Conservation (phyloP, 2,329 filamentous ascomycete genomes). For the Leptographium flavum region DNA sequence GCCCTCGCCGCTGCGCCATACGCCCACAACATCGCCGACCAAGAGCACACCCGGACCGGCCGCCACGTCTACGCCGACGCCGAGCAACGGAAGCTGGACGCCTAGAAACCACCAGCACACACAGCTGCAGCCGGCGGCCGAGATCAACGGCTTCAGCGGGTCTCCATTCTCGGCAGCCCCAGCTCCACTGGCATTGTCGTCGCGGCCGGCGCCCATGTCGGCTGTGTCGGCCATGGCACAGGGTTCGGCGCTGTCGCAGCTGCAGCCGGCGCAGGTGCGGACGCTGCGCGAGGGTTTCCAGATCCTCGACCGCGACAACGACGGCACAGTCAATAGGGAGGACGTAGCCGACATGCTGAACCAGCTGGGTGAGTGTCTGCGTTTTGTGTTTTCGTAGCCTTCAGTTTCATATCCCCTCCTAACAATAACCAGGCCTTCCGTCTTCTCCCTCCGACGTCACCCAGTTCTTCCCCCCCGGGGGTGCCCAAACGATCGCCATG, state of each 20-base stretch:
- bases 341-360: slow-evolving; percentile 79
- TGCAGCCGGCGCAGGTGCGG: slow-evolving; percentile 71
- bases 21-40: slow-evolving; percentile 47
- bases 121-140: slow-evolving; percentile 22
- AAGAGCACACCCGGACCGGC: slow-evolving; percentile 23
- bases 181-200: slow-evolving; percentile 16
- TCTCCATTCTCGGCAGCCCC: neutral
- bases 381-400: neutral
- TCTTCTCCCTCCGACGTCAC: slow-evolving; percentile 56
- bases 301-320: slow-evolving; percentile 79
- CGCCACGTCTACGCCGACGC: neutral
- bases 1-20: slow-evolving; percentile 50
- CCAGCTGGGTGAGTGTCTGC: slow-evolving; percentile 51
- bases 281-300: slow-evolving; percentile 87
- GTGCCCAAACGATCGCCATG: slow-evolving; percentile 62
- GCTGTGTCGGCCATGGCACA: slow-evolving; percentile 18
- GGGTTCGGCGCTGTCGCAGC: slow-evolving; percentile 48
- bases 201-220: slow-evolving; percentile 7
- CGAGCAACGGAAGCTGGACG: slow-evolving; percentile 26
- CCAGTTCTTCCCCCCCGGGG: slow-evolving; percentile 65
- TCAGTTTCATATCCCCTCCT: neutral
- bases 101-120: slow-evolving; percentile 16
- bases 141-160: slow-evolving; percentile 14
- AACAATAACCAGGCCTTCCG: slow-evolving; percentile 47
- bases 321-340: slow-evolving; percentile 66